Conservation (phyloP, 164 flowering plant species). For the Taxillus chinensis region DNA sequence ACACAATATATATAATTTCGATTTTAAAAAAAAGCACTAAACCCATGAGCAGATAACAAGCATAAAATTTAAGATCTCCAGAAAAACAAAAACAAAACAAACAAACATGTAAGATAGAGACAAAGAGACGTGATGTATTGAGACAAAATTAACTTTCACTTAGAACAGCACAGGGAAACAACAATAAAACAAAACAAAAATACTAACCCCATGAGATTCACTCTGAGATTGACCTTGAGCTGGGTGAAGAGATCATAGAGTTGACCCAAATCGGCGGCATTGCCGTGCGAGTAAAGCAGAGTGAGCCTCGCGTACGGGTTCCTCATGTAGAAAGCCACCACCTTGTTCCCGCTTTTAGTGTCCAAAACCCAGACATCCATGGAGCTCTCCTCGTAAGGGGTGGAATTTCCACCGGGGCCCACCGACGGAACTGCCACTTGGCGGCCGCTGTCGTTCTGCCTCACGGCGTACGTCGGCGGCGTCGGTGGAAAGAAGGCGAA, state of each 20-base stretch:
- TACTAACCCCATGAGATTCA: slow-evolving; percentile 83
- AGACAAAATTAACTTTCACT: no score
- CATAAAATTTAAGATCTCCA: no score
- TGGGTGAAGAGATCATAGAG: slow-evolving; percentile 89
- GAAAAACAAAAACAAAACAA: no score
- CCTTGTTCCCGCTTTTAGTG: slow-evolving; percentile 76
- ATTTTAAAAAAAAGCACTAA: no score
- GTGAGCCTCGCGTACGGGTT: slow-evolving; percentile 87
- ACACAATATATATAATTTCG: no score
- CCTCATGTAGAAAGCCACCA: slow-evolving; percentile 66
- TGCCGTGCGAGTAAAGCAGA: slow-evolving; percentile 87
- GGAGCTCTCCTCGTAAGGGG: slow-evolving; percentile 37
- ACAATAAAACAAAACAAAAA: not conserved
- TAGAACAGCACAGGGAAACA: not conserved
- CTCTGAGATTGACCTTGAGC: slow-evolving; percentile 86
- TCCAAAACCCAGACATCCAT: slow-evolving; percentile 57
- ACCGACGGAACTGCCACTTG: slow-evolving; percentile 29
- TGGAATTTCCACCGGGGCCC: slow-evolving; percentile 13
- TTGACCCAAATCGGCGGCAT: slow-evolving; percentile 95
- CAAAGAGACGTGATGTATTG: no score
- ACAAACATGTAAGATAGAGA: no score
- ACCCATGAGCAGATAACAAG: no score
- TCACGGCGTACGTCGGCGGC: slow-evolving; percentile 65
- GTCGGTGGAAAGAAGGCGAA: slow-evolving; percentile 90
- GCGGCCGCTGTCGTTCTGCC: slow-evolving; percentile 44